Base-by-base conservation (phyloP, 1,284 basidiomycete species). In the Cutaneotrichosporon cavernicola region DNA sequence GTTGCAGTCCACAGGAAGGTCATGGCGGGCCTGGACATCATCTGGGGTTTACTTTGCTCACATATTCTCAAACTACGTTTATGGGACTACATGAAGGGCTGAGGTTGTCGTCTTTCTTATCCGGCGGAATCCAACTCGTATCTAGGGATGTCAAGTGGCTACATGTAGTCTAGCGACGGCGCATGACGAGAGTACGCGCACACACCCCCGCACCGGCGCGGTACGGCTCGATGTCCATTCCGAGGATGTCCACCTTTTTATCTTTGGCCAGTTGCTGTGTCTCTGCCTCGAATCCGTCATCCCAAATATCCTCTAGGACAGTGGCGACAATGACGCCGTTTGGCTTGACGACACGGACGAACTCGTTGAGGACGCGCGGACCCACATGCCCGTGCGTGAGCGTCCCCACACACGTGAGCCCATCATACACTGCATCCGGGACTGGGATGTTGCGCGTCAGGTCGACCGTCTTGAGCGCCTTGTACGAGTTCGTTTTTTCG, bases 321-420 rank as follows among this genome's bases (percentile, higher is more conserved):
- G 60, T 61, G 4, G 64, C 60, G 36, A 65, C 57, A 16, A 65
- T 46, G 21, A n/a, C 38, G 7, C 60, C 64, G 7, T 57, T 52
- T 2, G 50, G 34, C n/a, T 38, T 38, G 10, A 52, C 51, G 60
- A 65, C 56, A 26, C 64, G 60, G 26, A 58, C 64, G 34, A 65
- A 51, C 49, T 65, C 64, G 22, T 32, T 51, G 32, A 65, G 52
- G 26, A 52, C 64, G 7, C 18, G 21, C 2, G 64, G 60, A 13
- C 64, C 64, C n/a, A 65, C 64, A 16, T 65, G 64, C 26, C 64
- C 64, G 14, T 62, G 64, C 6, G 64, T 65, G 21, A 65, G 60
- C 6, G 64, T 65, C 34, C 64, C 64, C 31, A 65, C 64, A 56
- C 64, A 65, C 1, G 43, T 46, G 26, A 65, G 43, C 30, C 50